Conservation (phyloP, 78 protist species). For the Capsaspora owczarzaki region DNA sequence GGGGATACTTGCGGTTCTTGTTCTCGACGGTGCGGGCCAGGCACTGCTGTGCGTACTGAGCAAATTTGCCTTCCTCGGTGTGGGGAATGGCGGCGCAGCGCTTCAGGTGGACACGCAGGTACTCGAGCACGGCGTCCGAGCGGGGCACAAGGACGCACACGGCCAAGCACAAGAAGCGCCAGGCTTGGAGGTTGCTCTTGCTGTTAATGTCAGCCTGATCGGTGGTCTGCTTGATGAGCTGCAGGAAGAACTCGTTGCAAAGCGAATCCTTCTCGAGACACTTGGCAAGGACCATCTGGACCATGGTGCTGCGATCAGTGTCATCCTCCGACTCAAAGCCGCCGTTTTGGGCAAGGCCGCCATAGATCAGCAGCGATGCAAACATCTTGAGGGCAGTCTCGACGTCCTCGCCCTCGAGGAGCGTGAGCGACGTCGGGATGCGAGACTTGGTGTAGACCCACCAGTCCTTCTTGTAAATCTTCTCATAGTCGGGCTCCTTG, state of each 20-base stretch:
- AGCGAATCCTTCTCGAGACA: neutral
- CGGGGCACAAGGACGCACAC: neutral
- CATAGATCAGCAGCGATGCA: neutral
- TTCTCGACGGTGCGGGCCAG: neutral
- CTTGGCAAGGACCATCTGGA: neutral
- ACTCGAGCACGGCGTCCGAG: neutral
- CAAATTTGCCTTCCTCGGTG: neutral
- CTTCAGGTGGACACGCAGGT: neutral
- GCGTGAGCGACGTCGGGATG: neutral
- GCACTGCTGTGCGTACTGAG: neutral
- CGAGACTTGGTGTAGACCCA: neutral
- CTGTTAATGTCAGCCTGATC: constrained; percentile 1
- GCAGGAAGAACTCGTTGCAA: constrained; percentile 2
- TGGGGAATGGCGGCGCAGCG: neutral
- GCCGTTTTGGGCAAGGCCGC: neutral
- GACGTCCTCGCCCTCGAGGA: neutral
- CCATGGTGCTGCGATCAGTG: neutral
- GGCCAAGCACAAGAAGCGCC: neutral
- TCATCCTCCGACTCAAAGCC: neutral
- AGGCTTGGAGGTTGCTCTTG: neutral
- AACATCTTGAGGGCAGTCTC: neutral
- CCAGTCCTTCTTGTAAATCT: neutral
- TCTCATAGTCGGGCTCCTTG: neutral
- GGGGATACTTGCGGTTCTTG: constrained; percentile 7
- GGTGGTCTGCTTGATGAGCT: constrained; percentile 3